A percentile compares a stretch with the other conserved stretches of the same genome.
Conservation (phyloP, 306 rosid species). For the Hylodesmum podocarpum region DNA sequence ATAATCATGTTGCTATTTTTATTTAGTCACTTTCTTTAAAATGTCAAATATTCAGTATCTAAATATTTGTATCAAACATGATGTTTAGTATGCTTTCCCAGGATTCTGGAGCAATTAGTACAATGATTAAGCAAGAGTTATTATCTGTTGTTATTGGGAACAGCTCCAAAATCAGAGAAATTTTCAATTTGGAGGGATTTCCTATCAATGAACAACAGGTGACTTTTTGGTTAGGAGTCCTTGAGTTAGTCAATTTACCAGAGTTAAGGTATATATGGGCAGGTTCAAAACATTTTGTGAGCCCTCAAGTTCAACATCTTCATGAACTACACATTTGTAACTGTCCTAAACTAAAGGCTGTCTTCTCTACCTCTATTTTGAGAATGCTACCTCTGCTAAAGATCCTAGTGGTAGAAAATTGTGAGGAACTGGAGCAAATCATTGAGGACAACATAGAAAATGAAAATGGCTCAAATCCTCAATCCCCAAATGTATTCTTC, state of each 20-base stretch:
- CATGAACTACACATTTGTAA: not conserved
- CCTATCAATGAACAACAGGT: not conserved
- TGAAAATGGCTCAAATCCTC: not conserved
- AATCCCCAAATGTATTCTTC: not conserved
- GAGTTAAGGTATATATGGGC: not conserved
- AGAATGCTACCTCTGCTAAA: conserved; percentile 20
- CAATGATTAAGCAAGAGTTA: not conserved
- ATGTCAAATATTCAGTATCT: not conserved
- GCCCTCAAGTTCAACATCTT: not conserved
- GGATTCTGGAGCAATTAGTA: not conserved
- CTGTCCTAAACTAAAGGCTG: not conserved
- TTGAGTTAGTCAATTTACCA: not conserved
- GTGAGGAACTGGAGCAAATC: conserved; percentile 27
- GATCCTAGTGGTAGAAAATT: not conserved
- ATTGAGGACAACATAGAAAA: conserved; percentile 1
- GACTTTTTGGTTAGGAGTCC: not conserved
- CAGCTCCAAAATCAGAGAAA: not conserved
- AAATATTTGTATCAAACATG: not conserved
- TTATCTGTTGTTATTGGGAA: not conserved
- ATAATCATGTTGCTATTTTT: not conserved
- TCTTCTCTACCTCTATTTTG: conserved; percentile 9
- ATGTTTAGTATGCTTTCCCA: not conserved
- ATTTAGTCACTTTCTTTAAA: not conserved
- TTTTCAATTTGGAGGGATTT: not conserved
- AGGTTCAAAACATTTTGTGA: not conserved